These are phyloP conservation scores for Phytopythium kandeliae DNA, from an alignment of 352 stramenopile species.

Conservation along the genomic window DNA sequence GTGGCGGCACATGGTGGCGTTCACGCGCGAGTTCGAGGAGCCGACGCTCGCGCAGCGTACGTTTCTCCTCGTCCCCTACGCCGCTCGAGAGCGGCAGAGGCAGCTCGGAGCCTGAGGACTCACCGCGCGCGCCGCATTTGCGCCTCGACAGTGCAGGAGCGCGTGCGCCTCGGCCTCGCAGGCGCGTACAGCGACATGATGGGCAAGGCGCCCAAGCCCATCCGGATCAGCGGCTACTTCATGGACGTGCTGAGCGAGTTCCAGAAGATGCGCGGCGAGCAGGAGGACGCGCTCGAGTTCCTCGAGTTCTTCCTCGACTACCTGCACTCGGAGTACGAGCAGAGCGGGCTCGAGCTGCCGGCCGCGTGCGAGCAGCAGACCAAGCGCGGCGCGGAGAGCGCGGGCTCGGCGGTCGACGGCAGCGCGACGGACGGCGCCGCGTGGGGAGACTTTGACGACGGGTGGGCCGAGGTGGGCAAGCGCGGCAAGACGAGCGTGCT, in stretches of 20 bases:
- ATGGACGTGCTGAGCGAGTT: slow-evolving; percentile 78
- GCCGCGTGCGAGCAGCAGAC: slow-evolving; percentile 57
- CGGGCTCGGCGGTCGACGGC: not conserved
- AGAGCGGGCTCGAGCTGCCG: slow-evolving; percentile 54
- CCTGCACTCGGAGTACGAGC: slow-evolving; percentile 77
- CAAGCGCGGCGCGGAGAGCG: slow-evolving; percentile 21
- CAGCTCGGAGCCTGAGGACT: slow-evolving; percentile 84
- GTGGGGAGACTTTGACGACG: slow-evolving; percentile 42
- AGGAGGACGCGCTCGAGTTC: slow-evolving; percentile 84
- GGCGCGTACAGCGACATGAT: slow-evolving; percentile 20
- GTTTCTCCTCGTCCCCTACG: slow-evolving; percentile 9
- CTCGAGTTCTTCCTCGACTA: slow-evolving; percentile 85
- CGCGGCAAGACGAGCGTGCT: slow-evolving; percentile 73
- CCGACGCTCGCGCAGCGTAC: slow-evolving; percentile 59
- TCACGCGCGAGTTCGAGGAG: slow-evolving; percentile 80
- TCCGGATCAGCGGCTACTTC: slow-evolving; percentile 79
- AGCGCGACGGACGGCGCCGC: not conserved
- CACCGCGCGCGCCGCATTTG: slow-evolving; percentile 56
- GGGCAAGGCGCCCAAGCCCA: slow-evolving; percentile 56
- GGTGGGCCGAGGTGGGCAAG: slow-evolving; percentile 76
- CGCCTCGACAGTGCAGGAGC: slow-evolving; percentile 17
- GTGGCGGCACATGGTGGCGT: slow-evolving; percentile 76
- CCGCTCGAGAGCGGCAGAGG: too few relatives aligned
- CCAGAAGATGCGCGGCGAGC: slow-evolving; percentile 74
- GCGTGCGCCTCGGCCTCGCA: slow-evolving; percentile 8